These are phyloP conservation scores for Backusella tarrabulga DNA, from an alignment of 192 early-diverging fungal species.

Conservation along the genomic window DNA sequence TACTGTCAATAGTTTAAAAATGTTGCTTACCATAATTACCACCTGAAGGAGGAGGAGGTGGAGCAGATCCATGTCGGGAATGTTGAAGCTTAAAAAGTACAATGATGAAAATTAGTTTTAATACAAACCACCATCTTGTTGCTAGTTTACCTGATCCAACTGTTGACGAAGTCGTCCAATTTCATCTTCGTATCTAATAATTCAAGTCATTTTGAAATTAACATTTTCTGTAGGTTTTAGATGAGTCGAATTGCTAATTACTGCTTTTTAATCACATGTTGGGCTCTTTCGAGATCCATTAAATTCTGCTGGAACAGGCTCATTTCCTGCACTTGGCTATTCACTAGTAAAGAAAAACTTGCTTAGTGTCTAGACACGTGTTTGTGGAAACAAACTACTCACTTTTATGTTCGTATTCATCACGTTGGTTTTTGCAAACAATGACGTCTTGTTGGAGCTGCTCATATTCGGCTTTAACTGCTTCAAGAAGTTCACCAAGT, in stretches of 20 bases:
- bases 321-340: slow-evolving; percentile 78
- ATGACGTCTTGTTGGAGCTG: slow-evolving; percentile 70
- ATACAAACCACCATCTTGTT: neutral
- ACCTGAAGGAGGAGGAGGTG: neutral
- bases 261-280: slow-evolving; percentile 73
- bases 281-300: slow-evolving; percentile 79
- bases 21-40: neutral
- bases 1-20: too few relatives aligned
- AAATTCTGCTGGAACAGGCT: slow-evolving; percentile 71
- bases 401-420: slow-evolving; percentile 89
- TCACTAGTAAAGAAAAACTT: slow-evolving; percentile 43
- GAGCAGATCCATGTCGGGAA: slow-evolving; percentile 25
- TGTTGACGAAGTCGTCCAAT: slow-evolving; percentile 79
- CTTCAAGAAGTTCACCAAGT: slow-evolving; percentile 78
- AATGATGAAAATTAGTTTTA: neutral
- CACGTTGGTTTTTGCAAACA: slow-evolving; percentile 70
- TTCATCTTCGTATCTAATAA: slow-evolving; percentile 75
- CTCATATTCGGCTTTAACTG: slow-evolving; percentile 79
- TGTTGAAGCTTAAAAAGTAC: slow-evolving; percentile 11
- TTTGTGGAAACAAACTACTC: slow-evolving; percentile 31
- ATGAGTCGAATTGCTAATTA: slow-evolving; percentile 39
- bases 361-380: slow-evolving; percentile 8
- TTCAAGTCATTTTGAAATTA: neutral
- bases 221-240: neutral
- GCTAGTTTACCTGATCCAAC: slow-evolving; percentile 56